phyloP scores from a whole-genome alignment of 306 rosid genomes.

The Ziziphus jujuba region DNA sequence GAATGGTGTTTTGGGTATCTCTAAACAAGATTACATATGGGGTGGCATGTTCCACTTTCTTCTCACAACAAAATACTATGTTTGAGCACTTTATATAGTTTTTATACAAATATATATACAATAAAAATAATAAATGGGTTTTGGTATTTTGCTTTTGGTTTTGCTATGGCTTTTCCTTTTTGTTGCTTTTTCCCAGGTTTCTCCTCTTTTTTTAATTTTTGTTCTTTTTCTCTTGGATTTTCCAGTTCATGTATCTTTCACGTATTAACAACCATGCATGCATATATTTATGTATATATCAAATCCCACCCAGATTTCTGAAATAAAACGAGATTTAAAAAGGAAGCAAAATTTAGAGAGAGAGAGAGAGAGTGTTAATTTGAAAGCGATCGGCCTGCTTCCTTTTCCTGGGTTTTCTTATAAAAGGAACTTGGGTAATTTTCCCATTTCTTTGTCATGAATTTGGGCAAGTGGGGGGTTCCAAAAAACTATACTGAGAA shows the following conservation, averaged over 20 bases:
- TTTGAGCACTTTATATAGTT: neutral
- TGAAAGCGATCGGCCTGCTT: no score
- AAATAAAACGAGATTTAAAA: no score
- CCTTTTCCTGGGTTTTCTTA: neutral
- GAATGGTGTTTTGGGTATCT: conserved; percentile 3
- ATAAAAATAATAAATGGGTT: neutral
- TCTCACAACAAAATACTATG: conserved; percentile 22
- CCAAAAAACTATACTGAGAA: conserved; percentile 3
- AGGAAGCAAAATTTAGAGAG: no score
- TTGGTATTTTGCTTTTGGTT: conserved; percentile 18
- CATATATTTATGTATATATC: neutral
- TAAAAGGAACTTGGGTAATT: neutral
- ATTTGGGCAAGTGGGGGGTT: neutral
- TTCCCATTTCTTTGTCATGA: neutral
- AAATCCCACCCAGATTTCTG: no score
- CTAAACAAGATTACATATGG: conserved; percentile 24
- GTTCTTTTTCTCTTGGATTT: conserved; percentile 8
- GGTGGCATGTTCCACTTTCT: conserved; percentile 49
- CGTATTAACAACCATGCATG: neutral
- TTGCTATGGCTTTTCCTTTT: conserved; percentile 10
- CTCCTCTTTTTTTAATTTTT: neutral
- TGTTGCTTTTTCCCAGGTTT: neutral
- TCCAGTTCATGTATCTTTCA: neutral
- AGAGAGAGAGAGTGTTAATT: no score
- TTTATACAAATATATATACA: neutral